These are phyloP conservation scores for Alternaria conjuncta DNA, from an alignment of 2,329 filamentous ascomycete genomes.

Conservation along the genomic window DNA sequence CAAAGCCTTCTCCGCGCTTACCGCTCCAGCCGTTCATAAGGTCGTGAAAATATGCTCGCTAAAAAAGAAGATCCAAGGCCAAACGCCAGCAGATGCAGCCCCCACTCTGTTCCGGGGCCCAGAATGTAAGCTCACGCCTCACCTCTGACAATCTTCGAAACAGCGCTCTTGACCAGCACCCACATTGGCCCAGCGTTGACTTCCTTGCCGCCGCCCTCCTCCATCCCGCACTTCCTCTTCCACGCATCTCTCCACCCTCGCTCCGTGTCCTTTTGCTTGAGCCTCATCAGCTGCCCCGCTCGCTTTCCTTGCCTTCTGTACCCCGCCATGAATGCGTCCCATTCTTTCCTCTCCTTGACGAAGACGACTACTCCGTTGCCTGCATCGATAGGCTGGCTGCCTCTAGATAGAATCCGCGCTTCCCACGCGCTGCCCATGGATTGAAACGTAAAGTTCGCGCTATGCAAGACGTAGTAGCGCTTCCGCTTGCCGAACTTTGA, in stretches of 20 bases:
- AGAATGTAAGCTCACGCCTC: slow-evolving; percentile 24
- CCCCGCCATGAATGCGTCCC: slow-evolving; percentile 31
- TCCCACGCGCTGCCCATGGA: slow-evolving; percentile 28
- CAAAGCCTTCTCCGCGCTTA: neutral
- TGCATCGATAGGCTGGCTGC: slow-evolving; percentile 30
- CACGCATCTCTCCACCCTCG: slow-evolving; percentile 30
- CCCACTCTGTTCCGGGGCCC: neutral
- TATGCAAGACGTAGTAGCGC: slow-evolving; percentile 33
- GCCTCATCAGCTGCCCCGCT: slow-evolving; percentile 27
- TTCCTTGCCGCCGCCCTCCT: slow-evolving; percentile 25
- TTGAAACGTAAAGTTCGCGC: slow-evolving; percentile 24
- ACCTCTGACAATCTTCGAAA: slow-evolving; percentile 29
- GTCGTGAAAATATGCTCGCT: slow-evolving; percentile 3
- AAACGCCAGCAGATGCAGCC: slow-evolving; percentile 6
- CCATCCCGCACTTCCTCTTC: slow-evolving; percentile 33
- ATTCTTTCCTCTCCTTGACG: slow-evolving; percentile 32
- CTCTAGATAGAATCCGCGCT: slow-evolving; percentile 27
- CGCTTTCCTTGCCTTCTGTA: slow-evolving; percentile 31
- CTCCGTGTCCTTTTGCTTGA: slow-evolving; percentile 29
- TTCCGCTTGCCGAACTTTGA: slow-evolving; percentile 27
- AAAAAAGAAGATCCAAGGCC: neutral
- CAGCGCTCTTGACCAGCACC: slow-evolving; percentile 35
- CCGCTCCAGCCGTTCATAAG: slow-evolving; percentile 2
- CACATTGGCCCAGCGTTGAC: slow-evolving; percentile 35
- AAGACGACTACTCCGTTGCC: slow-evolving; percentile 34